Conservation (phyloP, 129 eudicot species). For the Silybum marianum region DNA sequence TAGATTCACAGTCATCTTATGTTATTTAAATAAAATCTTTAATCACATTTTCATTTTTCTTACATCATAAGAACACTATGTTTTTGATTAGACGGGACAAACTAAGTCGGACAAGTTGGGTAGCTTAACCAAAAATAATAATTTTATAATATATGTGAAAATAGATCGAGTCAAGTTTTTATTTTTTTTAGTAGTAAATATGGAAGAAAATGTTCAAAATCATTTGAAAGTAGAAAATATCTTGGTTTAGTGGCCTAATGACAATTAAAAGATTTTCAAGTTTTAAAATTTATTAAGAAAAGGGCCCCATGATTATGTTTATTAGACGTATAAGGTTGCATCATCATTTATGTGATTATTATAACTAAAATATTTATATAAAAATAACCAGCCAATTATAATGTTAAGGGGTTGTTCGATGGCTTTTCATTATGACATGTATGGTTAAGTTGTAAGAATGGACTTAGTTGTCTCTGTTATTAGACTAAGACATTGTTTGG, state of each 20-base stretch:
- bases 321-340: not conserved
- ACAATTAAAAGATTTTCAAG: not conserved
- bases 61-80: too few species aligned
- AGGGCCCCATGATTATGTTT: slow-evolving; percentile 2
- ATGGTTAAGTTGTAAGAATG: not conserved
- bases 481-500: too few species aligned
- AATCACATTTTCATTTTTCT: not conserved
- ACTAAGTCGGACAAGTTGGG: not conserved
- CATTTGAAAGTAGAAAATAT: slow-evolving; percentile 9
- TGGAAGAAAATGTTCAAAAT: not conserved
- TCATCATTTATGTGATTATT: not conserved
- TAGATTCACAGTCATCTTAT: not conserved
- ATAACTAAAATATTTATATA: too few species aligned
- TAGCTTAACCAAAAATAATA: not conserved
- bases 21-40: too few species aligned
- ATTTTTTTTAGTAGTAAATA: not conserved
- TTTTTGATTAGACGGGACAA: not conserved
- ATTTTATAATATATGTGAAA: not conserved
- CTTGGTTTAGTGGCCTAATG: slow-evolving; percentile 12
- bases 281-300: not conserved
- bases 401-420: too few species aligned
- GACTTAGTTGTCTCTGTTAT: not conserved
- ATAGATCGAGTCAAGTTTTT: not conserved
- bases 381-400: too few species aligned
- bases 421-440: too few species aligned